Conservation (phyloP, 192 early-diverging fungal genomes). For the Podila clonocystis region DNA sequence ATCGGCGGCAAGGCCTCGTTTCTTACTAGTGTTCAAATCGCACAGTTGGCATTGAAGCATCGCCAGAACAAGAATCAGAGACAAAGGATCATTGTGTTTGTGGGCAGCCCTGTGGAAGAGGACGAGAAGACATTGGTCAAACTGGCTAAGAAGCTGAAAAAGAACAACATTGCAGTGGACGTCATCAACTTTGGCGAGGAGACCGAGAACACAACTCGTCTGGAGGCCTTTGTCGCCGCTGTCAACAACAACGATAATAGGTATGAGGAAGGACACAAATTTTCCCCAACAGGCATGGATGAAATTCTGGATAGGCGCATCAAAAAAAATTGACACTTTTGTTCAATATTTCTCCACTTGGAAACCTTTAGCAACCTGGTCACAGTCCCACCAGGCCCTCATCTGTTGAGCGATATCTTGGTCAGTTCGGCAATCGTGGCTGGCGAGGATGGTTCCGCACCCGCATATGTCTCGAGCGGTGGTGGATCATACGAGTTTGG, state of each 20-base stretch:
- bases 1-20: slow-evolving; percentile 81
- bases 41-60: slow-evolving; percentile 97
- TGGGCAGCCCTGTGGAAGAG: slow-evolving; percentile 85
- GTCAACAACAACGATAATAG: slow-evolving; percentile 95
- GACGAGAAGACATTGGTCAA: slow-evolving; percentile 89
- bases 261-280: slow-evolving; percentile 31
- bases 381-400: slow-evolving; percentile 92
- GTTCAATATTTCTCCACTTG: background rate
- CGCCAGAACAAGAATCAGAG: slow-evolving; percentile 96
- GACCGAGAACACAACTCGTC: slow-evolving; percentile 84
- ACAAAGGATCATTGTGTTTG: slow-evolving; percentile 94
- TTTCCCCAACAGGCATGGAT: background rate
- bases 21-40: slow-evolving; percentile 92
- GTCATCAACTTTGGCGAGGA: slow-evolving; percentile 97
- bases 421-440: slow-evolving; percentile 88
- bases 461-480: slow-evolving; percentile 68
- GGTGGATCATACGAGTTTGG: slow-evolving; percentile 91
- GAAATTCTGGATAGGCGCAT: background rate
- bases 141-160: slow-evolving; percentile 96
- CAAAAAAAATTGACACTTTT: background rate
- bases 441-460: slow-evolving; percentile 81
- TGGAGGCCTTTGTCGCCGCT: slow-evolving; percentile 88
- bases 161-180: slow-evolving; percentile 97
- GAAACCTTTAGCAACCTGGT: slow-evolving; percentile 77
- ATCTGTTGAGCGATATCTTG: slow-evolving; percentile 90